Conservation (phyloP, 306 rosid species). For the Ochetophila trinervis region DNA sequence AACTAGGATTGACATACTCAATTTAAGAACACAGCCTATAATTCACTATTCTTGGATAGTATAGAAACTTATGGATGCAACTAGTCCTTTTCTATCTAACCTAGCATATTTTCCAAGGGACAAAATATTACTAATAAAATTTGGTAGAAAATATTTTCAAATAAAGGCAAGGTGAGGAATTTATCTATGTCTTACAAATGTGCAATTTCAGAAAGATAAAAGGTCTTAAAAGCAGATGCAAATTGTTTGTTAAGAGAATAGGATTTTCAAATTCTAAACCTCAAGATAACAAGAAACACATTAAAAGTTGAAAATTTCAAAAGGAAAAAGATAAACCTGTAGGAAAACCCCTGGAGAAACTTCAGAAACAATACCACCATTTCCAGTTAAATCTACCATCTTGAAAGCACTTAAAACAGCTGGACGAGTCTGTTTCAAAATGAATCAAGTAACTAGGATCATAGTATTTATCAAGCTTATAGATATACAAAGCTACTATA, state of each 20-base stretch:
- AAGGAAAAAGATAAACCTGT: constrained; percentile 52
- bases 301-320: constrained; percentile 12
- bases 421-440: constrained; percentile 75
- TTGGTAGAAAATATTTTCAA: too few relatives aligned
- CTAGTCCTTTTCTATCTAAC: too few relatives aligned
- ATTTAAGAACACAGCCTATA: too few relatives aligned
- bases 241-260: neutral
- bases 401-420: constrained; percentile 68
- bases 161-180: neutral
- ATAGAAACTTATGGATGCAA: too few relatives aligned
- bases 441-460: constrained; percentile 15
- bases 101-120: too few relatives aligned
- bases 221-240: neutral
- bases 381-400: constrained; percentile 73
- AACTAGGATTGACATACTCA: too few relatives aligned
- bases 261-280: constrained; percentile 11
- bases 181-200: neutral
- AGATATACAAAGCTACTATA: neutral
- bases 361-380: constrained; percentile 83
- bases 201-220: neutral
- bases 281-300: constrained; percentile 5
- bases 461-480: constrained; percentile 15
- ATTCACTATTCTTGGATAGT: too few relatives aligned
- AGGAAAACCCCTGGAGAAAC: constrained; percentile 85
- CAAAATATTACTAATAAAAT: too few relatives aligned